Evolutionary conservation across 768 basidiomycete genomes (phyloP).

Genomic region (Holtermanniella nyarrowii): DNA sequence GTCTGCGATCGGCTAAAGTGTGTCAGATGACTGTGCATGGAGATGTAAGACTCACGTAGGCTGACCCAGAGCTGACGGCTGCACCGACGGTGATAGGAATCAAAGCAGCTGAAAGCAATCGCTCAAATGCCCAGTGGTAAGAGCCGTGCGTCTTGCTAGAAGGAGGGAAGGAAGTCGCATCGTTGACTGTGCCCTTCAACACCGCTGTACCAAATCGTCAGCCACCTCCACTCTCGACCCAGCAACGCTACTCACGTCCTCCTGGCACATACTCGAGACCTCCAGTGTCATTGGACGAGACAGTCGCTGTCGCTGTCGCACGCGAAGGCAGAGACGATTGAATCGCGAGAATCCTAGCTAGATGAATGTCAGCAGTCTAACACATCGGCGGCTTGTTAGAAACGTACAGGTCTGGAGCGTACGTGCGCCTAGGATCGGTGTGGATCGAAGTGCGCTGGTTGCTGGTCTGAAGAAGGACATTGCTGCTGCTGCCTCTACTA

Average conservation of each 20-base stretch:
- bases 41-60: conserved; percentile 45
- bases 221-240: background rate
- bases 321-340: conserved; percentile 8
- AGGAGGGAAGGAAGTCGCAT: conserved; percentile 79
- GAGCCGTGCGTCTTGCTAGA: conserved; percentile 75
- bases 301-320: conserved; percentile 18
- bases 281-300: conserved; percentile 33
- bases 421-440: background rate
- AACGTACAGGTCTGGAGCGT: background rate
- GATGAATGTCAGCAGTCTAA: background rate
- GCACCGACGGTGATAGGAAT: conserved; percentile 82
- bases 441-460: background rate
- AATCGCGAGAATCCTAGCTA: conserved; percentile 26
- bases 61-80: conserved; percentile 62
- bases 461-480: background rate
- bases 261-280: conserved; percentile 41
- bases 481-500: background rate
- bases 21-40: background rate
- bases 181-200: conserved; percentile 85
- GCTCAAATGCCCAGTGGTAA: conserved; percentile 88
- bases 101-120: conserved; percentile 73
- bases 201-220: conserved; percentile 50
- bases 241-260: conserved; percentile 38
- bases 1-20: conserved; percentile 60
- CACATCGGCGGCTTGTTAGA: background rate